Evolutionary conservation across 2,329 filamentous ascomycete species (phyloP), one percentile per base, ranked within the genome.

Genomic region (Botrytis tulipae): DNA sequence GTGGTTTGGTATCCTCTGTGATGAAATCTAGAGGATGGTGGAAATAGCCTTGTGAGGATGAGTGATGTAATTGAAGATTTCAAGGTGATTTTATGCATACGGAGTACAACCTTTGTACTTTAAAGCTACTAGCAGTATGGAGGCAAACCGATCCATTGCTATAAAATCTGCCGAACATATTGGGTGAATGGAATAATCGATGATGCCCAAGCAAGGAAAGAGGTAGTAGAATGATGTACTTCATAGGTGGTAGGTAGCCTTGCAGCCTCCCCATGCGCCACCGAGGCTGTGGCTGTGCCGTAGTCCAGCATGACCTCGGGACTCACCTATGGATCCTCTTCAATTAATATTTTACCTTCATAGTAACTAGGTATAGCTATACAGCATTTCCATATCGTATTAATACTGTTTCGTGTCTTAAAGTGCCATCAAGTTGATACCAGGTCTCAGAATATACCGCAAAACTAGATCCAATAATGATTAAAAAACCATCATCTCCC

Each of bases 71-170:
- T 57, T 57, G 7, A 57, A 14, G 14, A 29, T 25, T 66, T 40
- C 20, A 32, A 44, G 18, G 6, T 54, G 35, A n/a, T 69, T 42
- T 46, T 69, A 32, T 57, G 48, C 37, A 51, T 69, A 69, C n/a
- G 48, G 48, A 57, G 66, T 69, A 57, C 37, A 57, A 59, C 35
- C 37, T 69, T 69, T 57, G 66, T 35, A 57, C 25, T 69, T 32
- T 57, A 20, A 16, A 32, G 2, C 16, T 32, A 20, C 16, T 42
- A 48, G 14, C 14, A 42, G 22, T 18, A 25, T 32, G 66, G n/a
- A 69, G 3, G 48, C 8, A 25, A 57, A 40, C 37, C 29, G 18
- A 32, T 44, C 42, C 20, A 71, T 37, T 48, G 32, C 14, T 51
- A 20, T 44, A 57, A 42, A 37, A 51, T 51, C 44, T 69, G 20